These are phyloP conservation scores for Detonula confervacea DNA, from an alignment of 352 stramenopile species.

Conservation along the genomic window DNA sequence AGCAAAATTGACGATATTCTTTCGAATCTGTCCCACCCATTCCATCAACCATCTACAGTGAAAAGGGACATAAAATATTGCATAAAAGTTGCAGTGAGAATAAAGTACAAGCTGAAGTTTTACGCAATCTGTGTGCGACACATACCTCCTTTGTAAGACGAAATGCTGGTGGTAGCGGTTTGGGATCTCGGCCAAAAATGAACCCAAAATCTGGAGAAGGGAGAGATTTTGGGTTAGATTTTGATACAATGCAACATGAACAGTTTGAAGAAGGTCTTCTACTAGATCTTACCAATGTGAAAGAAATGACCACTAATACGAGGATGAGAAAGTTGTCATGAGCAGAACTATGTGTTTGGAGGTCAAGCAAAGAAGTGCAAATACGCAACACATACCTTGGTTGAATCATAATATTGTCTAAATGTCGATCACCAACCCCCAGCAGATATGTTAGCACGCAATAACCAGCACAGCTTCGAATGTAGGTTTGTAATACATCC, in stretches of 20 bases:
- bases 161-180: constrained; percentile 98
- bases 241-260: no score
- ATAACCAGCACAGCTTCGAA: constrained; percentile 97
- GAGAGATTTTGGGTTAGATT: constrained; percentile 65
- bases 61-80: constrained; percentile 3
- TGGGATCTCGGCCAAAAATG: constrained; percentile 98
- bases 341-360: no score
- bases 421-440: constrained; percentile 98
- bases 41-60: constrained; percentile 93
- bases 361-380: no score
- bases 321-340: no score
- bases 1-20: constrained; percentile 85
- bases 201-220: constrained; percentile 95
- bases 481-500: constrained; percentile 95
- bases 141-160: constrained; percentile 92
- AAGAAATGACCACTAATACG: constrained; percentile 98
- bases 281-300: constrained; percentile 90
- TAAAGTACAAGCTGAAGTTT: background rate
- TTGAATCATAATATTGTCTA: constrained; percentile 99
- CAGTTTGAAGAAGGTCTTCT: background rate
- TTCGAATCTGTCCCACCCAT: constrained; percentile 82
- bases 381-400: no score
- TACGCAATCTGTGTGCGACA: constrained; percentile 19
- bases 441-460: constrained; percentile 99
- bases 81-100: constrained; percentile 13